Evolutionary conservation across 2,329 filamentous ascomycete genomes (phyloP).

Genomic region (Amesomyces nigricolor): DNA sequence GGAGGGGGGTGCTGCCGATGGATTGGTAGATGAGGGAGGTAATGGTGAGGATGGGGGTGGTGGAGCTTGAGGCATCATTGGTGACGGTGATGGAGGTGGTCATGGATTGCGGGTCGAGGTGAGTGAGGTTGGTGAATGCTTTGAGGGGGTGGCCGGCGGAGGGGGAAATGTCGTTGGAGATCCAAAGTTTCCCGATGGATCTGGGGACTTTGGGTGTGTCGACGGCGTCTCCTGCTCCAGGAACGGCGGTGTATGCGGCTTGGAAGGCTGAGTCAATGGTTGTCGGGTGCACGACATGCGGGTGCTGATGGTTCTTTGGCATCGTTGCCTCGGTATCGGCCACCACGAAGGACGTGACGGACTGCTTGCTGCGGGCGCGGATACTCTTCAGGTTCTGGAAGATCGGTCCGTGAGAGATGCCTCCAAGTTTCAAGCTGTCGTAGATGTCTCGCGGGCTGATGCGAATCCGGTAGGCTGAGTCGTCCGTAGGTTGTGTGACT

Average conservation of each 20-base stretch:
- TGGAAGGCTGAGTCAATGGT: conserved; percentile 26
- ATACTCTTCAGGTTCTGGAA: conserved; percentile 26
- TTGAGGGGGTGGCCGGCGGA: conserved; percentile 19
- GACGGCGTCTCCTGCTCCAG: conserved; percentile 13
- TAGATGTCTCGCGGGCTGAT: conserved; percentile 24
- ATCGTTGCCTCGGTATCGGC: conserved; percentile 21
- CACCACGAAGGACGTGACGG: conserved; percentile 21
- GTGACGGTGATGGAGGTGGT: conserved; percentile 18
- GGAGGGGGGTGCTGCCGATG: conserved; percentile 13
- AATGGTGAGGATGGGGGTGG: conserved; percentile 16
- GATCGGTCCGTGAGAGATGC: conserved; percentile 24
- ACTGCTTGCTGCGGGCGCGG: conserved; percentile 18
- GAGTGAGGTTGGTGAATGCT: conserved; percentile 17
- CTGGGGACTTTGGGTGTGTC: conserved; percentile 33
- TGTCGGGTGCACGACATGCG: conserved; percentile 24
- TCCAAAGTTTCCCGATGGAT: conserved; percentile 36
- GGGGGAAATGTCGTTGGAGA: conserved; percentile 31
- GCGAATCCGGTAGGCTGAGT: conserved; percentile 18
- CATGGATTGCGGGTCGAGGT: conserved; percentile 20
- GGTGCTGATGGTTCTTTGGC: conserved; percentile 22
- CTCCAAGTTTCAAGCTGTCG: conserved; percentile 13
- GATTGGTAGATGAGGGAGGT: conserved; percentile 22
- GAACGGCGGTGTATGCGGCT: conserved; percentile 21
- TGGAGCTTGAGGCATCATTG: not conserved
- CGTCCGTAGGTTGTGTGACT: conserved; percentile 1